Conservation (phyloP, 75 land plant genomes). For the Picea sitchensis region DNA sequence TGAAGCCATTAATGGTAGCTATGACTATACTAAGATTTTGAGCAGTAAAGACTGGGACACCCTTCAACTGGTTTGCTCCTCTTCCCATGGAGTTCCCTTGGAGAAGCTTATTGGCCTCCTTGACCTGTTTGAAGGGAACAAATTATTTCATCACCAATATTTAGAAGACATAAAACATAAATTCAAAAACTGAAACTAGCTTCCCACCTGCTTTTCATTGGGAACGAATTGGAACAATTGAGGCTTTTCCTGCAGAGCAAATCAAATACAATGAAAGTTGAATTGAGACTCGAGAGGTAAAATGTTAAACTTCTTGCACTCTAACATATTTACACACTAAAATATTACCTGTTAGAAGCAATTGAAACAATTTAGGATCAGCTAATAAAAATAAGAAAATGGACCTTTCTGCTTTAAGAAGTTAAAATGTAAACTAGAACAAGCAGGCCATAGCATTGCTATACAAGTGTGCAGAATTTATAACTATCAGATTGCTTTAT, state of each 20-base stretch:
- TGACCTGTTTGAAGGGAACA: constrained; percentile 45
- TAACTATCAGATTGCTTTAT: neutral
- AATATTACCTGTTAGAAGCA: neutral
- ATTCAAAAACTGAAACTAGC: neutral
- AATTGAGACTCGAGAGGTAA: neutral
- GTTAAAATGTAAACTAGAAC: neutral
- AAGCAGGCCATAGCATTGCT: neutral
- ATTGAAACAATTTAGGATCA: neutral
- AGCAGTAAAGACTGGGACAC: constrained; percentile 89
- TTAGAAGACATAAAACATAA: neutral
- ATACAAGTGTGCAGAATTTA: too few species aligned
- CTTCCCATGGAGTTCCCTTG: constrained; percentile 26
- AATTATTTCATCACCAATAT: constrained; percentile 5
- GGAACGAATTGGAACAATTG: constrained; percentile 71
- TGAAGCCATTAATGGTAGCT: constrained; percentile 68
- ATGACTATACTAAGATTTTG: constrained; percentile 77
- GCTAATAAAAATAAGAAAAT: neutral
- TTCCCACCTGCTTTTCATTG: constrained; percentile 61
- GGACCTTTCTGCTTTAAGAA: neutral
- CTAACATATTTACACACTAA: neutral
- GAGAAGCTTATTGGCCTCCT: constrained; percentile 70
- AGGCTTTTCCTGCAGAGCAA: constrained; percentile 63
- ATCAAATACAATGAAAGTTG: neutral
- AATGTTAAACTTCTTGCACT: neutral
- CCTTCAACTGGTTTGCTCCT: constrained; percentile 48